Base-by-base conservation (phyloP, 768 basidiomycete species). In the Hirschioporus abietinus region DNA sequence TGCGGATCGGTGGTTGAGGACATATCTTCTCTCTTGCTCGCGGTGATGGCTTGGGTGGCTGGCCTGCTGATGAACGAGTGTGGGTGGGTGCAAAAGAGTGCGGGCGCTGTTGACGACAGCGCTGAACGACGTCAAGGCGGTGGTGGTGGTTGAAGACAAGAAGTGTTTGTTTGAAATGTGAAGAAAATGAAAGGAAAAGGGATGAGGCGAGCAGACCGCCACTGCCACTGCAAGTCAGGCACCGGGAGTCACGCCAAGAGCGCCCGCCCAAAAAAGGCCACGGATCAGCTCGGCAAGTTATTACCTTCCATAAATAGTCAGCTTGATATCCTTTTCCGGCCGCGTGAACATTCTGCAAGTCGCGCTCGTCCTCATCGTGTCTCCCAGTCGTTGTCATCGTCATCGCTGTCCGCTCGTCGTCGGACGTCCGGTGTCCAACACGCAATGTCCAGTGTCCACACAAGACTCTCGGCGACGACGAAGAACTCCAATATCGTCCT, bases 401-500 rank as follows among this genome's bases (percentile, higher is more conserved):
- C 63, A 26, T 35, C 42, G 42, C 42, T 15, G 30, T 30, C 30
- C 30, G 30, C 42, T 52, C 42, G 20, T 20, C 42, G 42, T 52
- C 42, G 42, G 42, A 52, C 42, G 20, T 15, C 12, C 42, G 42
- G 42, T 52, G 42, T 52, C 12, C 6, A 30, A 52, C 42, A 15
- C 42, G 42, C 42, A 60, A 36, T 67, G 61, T 64, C 66, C 64
- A 58, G 60, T 57, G 23, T 65, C 35, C 15, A 61, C 65, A 65
- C 59, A 30, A 57, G 42, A 20, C 65, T 30, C 15, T 65, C 65
- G 42, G 65, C 77, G 64, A 12, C 79, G 73, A 30, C 52, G 24
- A 58, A 34, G 30, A 63, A 62, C 23, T 59, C 42, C 17, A 63
- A 59, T 18, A 72, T 77, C 2, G 76, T 80, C 26, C 80, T 87